Evolutionary conservation across 2,329 filamentous ascomycete species (phyloP).

Genomic region (Paracoccidioides lutzii): DNA sequence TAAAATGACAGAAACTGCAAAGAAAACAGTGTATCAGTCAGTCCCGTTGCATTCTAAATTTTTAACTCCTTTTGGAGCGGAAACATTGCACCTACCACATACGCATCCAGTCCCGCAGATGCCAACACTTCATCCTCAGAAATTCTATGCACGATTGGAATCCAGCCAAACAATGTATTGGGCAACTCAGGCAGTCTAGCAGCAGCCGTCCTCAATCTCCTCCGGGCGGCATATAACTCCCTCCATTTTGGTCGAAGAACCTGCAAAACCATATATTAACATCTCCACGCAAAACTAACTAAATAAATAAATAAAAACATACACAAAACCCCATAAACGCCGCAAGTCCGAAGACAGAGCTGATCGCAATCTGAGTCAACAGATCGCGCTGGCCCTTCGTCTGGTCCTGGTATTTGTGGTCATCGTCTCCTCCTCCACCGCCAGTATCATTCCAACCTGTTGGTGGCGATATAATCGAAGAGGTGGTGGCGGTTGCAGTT

Average conservation of each 20-base stretch:
- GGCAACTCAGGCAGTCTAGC: slow-evolving; percentile 63
- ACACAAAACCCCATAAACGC: slow-evolving; percentile 37
- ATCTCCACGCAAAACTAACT: too few relatives aligned
- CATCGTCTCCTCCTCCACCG: slow-evolving; percentile 9
- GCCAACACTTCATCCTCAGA: slow-evolving; percentile 80
- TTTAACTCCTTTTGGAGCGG: neutral
- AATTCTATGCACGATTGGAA: slow-evolving; percentile 69
- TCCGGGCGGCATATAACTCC: slow-evolving; percentile 76
- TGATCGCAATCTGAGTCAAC: slow-evolving; percentile 33
- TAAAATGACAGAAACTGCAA: slow-evolving; percentile 76
- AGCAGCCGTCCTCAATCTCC: slow-evolving; percentile 56
- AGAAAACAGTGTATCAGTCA: slow-evolving; percentile 3
- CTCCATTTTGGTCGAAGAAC: slow-evolving; percentile 84
- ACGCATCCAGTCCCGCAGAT: slow-evolving; percentile 87
- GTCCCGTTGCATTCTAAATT: neutral
- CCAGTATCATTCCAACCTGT: slow-evolving; percentile 12
- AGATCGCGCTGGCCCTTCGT: slow-evolving; percentile 26
- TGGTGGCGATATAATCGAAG: slow-evolving; percentile 9
- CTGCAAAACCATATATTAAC: slow-evolving; percentile 32
- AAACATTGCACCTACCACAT: slow-evolving; percentile 49
- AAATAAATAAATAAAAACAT: slow-evolving; percentile 14
- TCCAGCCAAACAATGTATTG: slow-evolving; percentile 83
- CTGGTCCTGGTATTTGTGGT: slow-evolving; percentile 21
- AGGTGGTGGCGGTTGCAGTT: slow-evolving; percentile 16
- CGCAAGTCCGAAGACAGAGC: slow-evolving; percentile 28